Base-by-base conservation (phyloP, 768 basidiomycete species). In the Hericium coralloides region DNA sequence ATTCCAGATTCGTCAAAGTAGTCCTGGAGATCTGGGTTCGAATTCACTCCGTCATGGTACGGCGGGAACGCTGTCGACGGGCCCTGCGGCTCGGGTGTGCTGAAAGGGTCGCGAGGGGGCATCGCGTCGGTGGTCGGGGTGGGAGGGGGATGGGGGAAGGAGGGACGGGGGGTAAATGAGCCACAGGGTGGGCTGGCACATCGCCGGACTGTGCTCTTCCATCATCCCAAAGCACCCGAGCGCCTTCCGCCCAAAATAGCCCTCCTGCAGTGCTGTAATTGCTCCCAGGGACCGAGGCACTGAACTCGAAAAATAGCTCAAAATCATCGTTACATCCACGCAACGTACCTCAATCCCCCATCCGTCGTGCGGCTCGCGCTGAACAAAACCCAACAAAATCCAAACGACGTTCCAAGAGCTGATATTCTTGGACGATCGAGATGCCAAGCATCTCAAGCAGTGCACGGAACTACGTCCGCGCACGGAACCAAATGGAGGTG, bases 91-190 rank as follows among this genome's bases (percentile, higher is more conserved):
- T 59, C 58, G 6, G 60, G 60, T 0, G 60, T 56, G 12, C 23
- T 15, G 39, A 59, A 61, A 1, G 60, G 60, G 15, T 59, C 51
- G 52, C 55, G 58, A 23, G 50, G 20, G 37, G 51, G 5, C 51
- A 53, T 59, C 38, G 12, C 17, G 51, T 38, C 20, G 25, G 38
- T 15, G 25, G 31, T 31, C 8, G 25, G 26, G 49, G 38, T 8
- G 57, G 7, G 26, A 18, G 38, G 17, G 17, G 22, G 48, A 25
- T 4, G 36, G 10, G 22, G 26, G 18, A 37, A 25, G 39, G 37
- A 38, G 37, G 38, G 22, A 39, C 20, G 38, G 53, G 8, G 41
- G 18, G 41, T 15, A 9, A 43, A 18, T 43, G 17, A 18, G 41
- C 41, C 41, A 43, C 41, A 18, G 41, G 7, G 12, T 17, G 41